Conservation (phyloP, 345 rosid genomes). For the Citrus australasica region DNA sequence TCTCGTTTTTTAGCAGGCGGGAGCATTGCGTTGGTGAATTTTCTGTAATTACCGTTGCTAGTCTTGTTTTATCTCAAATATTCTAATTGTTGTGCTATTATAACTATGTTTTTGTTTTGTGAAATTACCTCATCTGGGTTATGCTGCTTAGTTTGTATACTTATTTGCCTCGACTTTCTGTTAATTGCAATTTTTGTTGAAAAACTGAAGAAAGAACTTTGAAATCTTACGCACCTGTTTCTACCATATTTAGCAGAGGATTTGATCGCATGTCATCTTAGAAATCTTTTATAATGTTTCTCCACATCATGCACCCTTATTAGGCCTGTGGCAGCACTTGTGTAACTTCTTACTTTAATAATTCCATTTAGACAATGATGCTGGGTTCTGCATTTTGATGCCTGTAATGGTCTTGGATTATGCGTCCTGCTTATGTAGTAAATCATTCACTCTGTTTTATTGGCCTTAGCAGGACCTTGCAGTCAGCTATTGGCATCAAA, state of each 20-base stretch:
- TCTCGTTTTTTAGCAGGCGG: neutral
- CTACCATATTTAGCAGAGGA: neutral
- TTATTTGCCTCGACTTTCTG: neutral
- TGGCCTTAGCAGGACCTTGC: constrained; percentile 9
- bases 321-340: neutral
- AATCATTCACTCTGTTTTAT: neutral
- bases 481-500: neutral
- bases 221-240: neutral
- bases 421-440: neutral
- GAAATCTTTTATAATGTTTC: neutral
- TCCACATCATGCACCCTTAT: neutral
- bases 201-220: neutral
- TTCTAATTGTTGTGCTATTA: neutral
- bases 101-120: neutral
- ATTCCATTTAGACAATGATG: neutral
- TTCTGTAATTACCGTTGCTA: neutral
- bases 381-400: neutral
- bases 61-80: neutral
- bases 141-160: neutral
- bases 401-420: neutral
- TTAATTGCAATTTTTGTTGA: neutral
- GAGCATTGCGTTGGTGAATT: neutral
- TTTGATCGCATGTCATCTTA: neutral
- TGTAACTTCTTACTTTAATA: neutral
- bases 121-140: neutral